Conservation (phyloP, 2,329 filamentous ascomycete genomes). For the Zasmidium angulare region DNA sequence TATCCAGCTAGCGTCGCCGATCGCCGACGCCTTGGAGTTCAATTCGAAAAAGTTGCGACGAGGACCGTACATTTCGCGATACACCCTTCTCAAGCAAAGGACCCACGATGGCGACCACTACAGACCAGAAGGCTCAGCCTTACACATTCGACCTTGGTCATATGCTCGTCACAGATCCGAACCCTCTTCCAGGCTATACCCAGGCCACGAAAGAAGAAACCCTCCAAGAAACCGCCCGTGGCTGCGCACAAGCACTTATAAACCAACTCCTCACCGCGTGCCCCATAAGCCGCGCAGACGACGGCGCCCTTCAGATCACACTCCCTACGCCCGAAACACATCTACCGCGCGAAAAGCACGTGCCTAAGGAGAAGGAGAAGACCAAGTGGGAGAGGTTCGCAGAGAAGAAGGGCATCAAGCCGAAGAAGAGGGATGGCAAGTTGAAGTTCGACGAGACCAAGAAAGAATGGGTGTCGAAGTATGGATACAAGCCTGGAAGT, state of each 20-base stretch:
- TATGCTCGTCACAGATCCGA: slow-evolving; percentile 82
- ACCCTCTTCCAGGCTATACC: slow-evolving; percentile 65
- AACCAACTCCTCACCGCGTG: slow-evolving; percentile 93
- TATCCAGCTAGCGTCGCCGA: not conserved
- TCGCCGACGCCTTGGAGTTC: not conserved
- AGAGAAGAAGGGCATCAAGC: slow-evolving; percentile 92
- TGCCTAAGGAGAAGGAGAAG: slow-evolving; percentile 75
- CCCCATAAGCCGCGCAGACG: slow-evolving; percentile 67
- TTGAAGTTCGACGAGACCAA: slow-evolving; percentile 79
- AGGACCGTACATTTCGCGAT: not conserved
- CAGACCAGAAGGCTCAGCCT: slow-evolving; percentile 69
- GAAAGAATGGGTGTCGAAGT: slow-evolving; percentile 88
- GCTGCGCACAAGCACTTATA: slow-evolving; percentile 86
- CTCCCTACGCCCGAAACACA: slow-evolving; percentile 70
- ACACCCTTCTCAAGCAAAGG: not conserved
- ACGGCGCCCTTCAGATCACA: slow-evolving; percentile 67
- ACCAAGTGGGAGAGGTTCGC: slow-evolving; percentile 98
- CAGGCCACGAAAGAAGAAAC: slow-evolving; percentile 56
- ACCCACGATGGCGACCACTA: slow-evolving; percentile 11
- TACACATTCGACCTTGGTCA: slow-evolving; percentile 91
- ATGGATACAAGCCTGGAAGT: slow-evolving; percentile 91
- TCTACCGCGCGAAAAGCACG: slow-evolving; percentile 87
- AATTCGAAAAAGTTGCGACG: not conserved
- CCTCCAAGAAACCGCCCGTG: slow-evolving; percentile 73
- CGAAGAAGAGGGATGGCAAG: slow-evolving; percentile 79